Evolutionary conservation across 805 yeast genomes (phyloP).

Genomic region (Phaffomyces opuntiae): DNA sequence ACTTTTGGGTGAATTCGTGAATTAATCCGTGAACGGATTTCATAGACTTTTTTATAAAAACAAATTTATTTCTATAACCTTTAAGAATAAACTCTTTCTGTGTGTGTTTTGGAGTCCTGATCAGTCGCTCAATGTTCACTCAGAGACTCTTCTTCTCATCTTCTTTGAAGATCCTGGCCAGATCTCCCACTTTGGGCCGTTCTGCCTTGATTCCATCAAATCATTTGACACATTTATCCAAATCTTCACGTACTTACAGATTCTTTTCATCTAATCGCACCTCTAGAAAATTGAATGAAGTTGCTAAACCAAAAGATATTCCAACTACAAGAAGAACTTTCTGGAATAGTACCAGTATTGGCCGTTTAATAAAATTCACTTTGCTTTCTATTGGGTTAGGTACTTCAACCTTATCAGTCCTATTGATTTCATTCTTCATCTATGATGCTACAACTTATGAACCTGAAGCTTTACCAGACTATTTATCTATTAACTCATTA

Average conservation of each 20-base stretch:
- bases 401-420: conserved; percentile 33
- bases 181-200: too few species aligned
- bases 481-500: conserved; percentile 41
- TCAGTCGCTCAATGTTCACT: too few species aligned
- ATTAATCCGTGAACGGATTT: not conserved
- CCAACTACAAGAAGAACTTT: conserved; percentile 16
- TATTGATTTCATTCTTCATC: conserved; percentile 46
- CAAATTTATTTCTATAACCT: too few species aligned
- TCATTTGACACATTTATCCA: too few species aligned
- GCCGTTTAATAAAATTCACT: conserved; percentile 27
- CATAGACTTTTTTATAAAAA: too few species aligned
- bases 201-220: too few species aligned
- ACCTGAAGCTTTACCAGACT: conserved; percentile 33
- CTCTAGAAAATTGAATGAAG: not conserved
- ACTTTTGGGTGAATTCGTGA: not conserved
- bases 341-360: conserved; percentile 24
- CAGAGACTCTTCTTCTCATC: too few species aligned
- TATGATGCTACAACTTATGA: conserved; percentile 64
- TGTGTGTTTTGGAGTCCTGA: too few species aligned
- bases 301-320: conserved; percentile 16
- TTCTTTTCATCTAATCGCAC: conserved; percentile 3
- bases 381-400: conserved; percentile 36
- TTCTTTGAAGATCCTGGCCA: too few species aligned
- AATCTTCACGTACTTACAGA: not conserved
- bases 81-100: too few species aligned